Evolutionary conservation across 805 yeast genomes (phyloP).

Genomic region (Candida qinlingensis): DNA sequence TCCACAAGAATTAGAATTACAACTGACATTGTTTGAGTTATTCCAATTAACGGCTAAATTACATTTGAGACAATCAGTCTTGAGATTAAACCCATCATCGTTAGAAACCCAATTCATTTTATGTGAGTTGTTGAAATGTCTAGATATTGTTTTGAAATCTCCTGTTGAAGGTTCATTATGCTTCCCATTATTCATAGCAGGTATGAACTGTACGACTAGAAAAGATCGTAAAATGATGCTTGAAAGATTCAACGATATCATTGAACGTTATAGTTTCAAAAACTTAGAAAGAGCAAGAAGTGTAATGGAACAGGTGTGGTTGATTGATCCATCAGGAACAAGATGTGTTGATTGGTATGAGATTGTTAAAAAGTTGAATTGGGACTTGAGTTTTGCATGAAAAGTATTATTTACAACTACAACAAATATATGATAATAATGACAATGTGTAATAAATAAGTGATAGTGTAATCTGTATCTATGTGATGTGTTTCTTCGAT

Average conservation of each 20-base stretch:
- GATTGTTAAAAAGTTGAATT: constrained; percentile 58
- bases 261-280: constrained; percentile 62
- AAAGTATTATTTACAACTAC: background rate
- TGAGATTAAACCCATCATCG: constrained; percentile 54
- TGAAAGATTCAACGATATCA: constrained; percentile 47
- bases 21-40: constrained; percentile 64
- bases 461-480: background rate
- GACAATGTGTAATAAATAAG: background rate
- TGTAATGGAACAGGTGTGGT: constrained; percentile 37
- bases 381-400: constrained; percentile 75
- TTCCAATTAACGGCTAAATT: constrained; percentile 66
- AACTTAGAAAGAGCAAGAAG: constrained; percentile 43
- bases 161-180: constrained; percentile 66
- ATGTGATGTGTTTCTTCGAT: background rate
- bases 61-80: constrained; percentile 61
- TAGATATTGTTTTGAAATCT: constrained; percentile 60
- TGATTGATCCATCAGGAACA: constrained; percentile 44
- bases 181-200: constrained; percentile 76
- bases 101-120: constrained; percentile 58
- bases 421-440: background rate
- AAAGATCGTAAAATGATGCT: constrained; percentile 49
- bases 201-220: constrained; percentile 55
- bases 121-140: constrained; percentile 46
- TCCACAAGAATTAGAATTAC: constrained; percentile 53
- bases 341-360: constrained; percentile 69